Evolutionary conservation across 495 filamentous ascomycete species (phyloP), one percentile per base, ranked within the genome.

Genomic region (Tuber microsphaerosporum): DNA sequence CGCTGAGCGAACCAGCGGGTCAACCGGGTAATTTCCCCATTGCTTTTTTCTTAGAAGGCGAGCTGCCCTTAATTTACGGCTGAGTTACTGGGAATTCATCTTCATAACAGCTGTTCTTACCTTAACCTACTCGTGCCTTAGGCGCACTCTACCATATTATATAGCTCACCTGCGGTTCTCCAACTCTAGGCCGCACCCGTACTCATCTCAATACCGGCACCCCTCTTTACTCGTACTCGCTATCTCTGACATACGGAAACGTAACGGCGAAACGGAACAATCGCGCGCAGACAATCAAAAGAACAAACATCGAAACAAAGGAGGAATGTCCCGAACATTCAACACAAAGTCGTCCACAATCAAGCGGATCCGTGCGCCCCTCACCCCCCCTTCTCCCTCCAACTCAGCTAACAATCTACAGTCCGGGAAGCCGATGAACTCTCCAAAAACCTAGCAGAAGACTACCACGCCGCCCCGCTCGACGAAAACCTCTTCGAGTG

Each of bases 401-500:
- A 56, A 68, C n/a, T n/a, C 73, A 83, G 61, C 72, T 74, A 81
- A 74, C 75, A 84, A 78, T 83, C 70, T 80, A 82, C 77, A 92
- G 91, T 90, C 84, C 91, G 92, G 85, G 94, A 97, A 90, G 92
- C 93, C 77, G 87, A 89, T 75, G 94, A 97, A 82, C 90, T 99
- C 78, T 87, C 91, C 81, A 86, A 85, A 80, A 86, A 90, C 73
- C 92, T 94, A 8, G 93, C 92, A 5, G 86, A 93, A 37, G 92
- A 94, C 85, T 93, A 92, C 85, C 88, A 91, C 81, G 95, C 95
- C 69, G 82, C 87, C 4, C 95, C 95, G 2, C 88, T 93, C 78
- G 93, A 97, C 81, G 85, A 88, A 70, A 93, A 97, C 85, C 91
- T 99, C 76, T 97, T 97, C 86, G 94, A 97, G 86, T 99, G 95